These are phyloP conservation scores for Cadophora sp. DNA, from an alignment of 2,329 filamentous ascomycete species.

Conservation along the genomic window DNA sequence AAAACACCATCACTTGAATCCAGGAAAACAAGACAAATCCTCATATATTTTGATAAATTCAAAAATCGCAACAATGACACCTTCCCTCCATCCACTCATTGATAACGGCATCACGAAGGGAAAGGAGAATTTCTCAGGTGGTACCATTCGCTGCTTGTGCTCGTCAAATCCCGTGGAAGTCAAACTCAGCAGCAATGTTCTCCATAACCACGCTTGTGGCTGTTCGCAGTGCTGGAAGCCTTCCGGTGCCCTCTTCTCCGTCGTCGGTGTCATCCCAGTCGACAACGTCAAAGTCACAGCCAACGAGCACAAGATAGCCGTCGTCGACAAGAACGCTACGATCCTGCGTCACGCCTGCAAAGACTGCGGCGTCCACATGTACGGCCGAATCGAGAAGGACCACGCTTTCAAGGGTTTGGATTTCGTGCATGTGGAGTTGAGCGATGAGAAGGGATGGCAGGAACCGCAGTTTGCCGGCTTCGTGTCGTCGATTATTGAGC, in stretches of 20 bases:
- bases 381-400: constrained; percentile 67
- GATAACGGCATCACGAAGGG: constrained; percentile 68
- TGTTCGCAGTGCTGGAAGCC: constrained; percentile 79
- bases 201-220: constrained; percentile 74
- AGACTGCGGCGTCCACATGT: constrained; percentile 67
- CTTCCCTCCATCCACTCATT: constrained; percentile 66
- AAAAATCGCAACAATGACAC: constrained; percentile 42
- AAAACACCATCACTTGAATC: background rate
- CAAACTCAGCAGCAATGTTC: constrained; percentile 62
- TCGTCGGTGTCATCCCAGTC: constrained; percentile 66
- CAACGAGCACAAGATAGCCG: constrained; percentile 61
- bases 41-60: background rate
- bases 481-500: constrained; percentile 72
- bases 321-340: constrained; percentile 61
- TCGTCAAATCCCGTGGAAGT: constrained; percentile 61
- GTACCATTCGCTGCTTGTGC: constrained; percentile 69
- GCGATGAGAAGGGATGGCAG: constrained; percentile 68
- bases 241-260: constrained; percentile 65
- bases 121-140: constrained; percentile 60
- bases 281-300: constrained; percentile 63
- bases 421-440: constrained; percentile 71
- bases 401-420: constrained; percentile 74
- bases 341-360: constrained; percentile 68
- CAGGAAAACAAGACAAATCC: background rate
- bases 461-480: constrained; percentile 75